These are phyloP conservation scores for Schwanniomyces pseudopolymorphus DNA, from an alignment of 805 yeast genomes.

Conservation along the genomic window DNA sequence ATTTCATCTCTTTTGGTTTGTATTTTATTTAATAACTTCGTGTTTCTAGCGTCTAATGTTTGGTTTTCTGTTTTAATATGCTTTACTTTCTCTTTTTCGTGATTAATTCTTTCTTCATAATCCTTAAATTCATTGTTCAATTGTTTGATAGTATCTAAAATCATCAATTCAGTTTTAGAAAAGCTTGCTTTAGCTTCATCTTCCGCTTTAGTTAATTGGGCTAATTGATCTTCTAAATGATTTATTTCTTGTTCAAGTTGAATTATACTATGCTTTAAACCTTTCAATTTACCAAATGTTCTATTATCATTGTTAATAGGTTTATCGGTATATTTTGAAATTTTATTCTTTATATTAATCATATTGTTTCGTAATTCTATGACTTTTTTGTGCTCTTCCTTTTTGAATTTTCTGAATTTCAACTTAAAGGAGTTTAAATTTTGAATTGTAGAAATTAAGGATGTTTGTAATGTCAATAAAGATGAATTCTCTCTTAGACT, in stretches of 20 bases:
- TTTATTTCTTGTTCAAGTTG: conserved; percentile 38
- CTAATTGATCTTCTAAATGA: conserved; percentile 18
- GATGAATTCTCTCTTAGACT: conserved; percentile 27
- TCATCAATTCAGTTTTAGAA: conserved; percentile 17
- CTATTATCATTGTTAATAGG: conserved; percentile 26
- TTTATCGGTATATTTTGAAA: conserved; percentile 27
- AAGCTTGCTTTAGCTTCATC: conserved; percentile 11
- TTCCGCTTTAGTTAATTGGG: conserved; percentile 12
- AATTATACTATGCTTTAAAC: conserved; percentile 37
- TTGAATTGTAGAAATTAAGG: conserved; percentile 31
- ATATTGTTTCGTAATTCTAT: conserved; percentile 33
- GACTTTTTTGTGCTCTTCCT: conserved; percentile 36
- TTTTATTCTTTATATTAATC: conserved; percentile 29
- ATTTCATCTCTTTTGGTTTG: conserved; percentile 25
- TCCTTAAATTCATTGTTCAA: conserved; percentile 20
- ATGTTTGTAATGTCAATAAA: conserved; percentile 29
- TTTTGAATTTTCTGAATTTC: conserved; percentile 31
- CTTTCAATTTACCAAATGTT: conserved; percentile 36
- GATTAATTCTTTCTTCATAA: conserved; percentile 23
- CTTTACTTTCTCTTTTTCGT: conserved; percentile 20
- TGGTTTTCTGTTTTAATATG: conserved; percentile 20
- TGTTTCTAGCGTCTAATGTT: conserved; percentile 19
- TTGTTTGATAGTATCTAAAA: conserved; percentile 18
- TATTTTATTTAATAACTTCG: conserved; percentile 25
- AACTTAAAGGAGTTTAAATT: conserved; percentile 21